A percentile compares a stretch with the other conserved stretches of the same genome.
These are phyloP conservation scores for Pisolithus marmoratus DNA, from an alignment of 768 basidiomycete species.

Conservation along the genomic window DNA sequence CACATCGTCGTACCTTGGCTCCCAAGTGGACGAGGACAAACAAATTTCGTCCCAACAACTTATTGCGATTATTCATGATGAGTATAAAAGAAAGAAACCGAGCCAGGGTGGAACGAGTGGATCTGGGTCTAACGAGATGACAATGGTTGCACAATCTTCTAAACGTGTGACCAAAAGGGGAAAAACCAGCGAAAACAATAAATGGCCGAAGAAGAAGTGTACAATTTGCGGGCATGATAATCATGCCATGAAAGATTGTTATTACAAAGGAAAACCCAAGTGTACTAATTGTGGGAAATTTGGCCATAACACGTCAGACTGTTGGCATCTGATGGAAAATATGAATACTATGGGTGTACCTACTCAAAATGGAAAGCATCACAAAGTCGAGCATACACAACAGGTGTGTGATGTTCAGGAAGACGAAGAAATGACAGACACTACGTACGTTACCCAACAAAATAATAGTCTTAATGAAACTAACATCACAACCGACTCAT, in stretches of 20 bases:
- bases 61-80: not conserved
- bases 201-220: not conserved
- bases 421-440: not conserved
- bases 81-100: not conserved
- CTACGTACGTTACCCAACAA: not conserved
- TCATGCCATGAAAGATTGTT: too few relatives aligned
- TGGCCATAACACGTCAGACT: not conserved
- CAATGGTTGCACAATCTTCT: too few relatives aligned
- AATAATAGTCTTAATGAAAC: too few relatives aligned
- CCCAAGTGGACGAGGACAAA: not conserved
- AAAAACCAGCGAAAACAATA: not conserved
- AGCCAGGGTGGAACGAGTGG: not conserved
- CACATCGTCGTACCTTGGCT: not conserved
- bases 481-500: conserved; percentile 3
- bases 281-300: not conserved
- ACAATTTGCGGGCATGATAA: not conserved
- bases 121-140: too few relatives aligned
- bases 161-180: too few relatives aligned
- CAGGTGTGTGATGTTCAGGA: too few relatives aligned
- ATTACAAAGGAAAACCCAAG: too few relatives aligned
- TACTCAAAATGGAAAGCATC: not conserved
- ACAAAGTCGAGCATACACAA: not conserved
- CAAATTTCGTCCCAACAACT: not conserved
- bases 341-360: not conserved
- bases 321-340: not conserved